A percentile compares a stretch with the other conserved stretches of the same genome.
Evolutionary conservation across 2,329 filamentous ascomycete species (phyloP).

Genomic region (Saccharata proteae): DNA sequence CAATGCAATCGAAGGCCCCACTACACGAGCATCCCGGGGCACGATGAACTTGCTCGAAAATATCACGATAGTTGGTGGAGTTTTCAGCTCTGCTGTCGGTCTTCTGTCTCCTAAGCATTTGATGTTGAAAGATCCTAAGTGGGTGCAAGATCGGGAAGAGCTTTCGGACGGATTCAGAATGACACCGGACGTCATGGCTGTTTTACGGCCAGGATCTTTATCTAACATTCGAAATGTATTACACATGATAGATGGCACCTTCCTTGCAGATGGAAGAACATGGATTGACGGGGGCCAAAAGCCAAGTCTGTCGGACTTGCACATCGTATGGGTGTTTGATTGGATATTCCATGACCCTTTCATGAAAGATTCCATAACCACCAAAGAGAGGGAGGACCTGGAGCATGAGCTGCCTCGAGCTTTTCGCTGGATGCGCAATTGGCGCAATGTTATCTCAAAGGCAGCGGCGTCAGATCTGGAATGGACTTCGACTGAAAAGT

Average conservation of each 20-base stretch:
- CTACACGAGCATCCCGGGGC: conserved; percentile 24
- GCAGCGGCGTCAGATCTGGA: no score
- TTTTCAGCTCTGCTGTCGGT: conserved; percentile 41
- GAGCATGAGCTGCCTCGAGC: no score
- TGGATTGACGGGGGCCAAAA: conserved; percentile 44
- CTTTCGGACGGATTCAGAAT: neutral
- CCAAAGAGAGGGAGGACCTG: conserved; percentile 20
- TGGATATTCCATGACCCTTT: conserved; percentile 39
- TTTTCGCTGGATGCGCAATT: no score
- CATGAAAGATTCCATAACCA: conserved; percentile 41
- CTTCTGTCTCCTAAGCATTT: conserved; percentile 38
- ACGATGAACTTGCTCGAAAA: conserved; percentile 42
- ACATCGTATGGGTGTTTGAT: conserved; percentile 50
- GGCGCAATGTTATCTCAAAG: no score
- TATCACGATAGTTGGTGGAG: conserved; percentile 41
- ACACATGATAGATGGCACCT: conserved; percentile 46
- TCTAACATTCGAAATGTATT: conserved; percentile 43
- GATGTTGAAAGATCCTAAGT: conserved; percentile 6
- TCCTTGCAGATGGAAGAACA: conserved; percentile 51
- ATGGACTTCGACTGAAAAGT: no score
- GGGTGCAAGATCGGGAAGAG: conserved; percentile 1
- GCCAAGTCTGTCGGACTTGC: conserved; percentile 52
- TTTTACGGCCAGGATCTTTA: conserved; percentile 43
- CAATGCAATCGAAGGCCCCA: neutral
- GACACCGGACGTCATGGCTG: conserved; percentile 25